These are phyloP conservation scores for Nidularia sp. DNA, from an alignment of 768 basidiomycete species.

Conservation along the genomic window DNA sequence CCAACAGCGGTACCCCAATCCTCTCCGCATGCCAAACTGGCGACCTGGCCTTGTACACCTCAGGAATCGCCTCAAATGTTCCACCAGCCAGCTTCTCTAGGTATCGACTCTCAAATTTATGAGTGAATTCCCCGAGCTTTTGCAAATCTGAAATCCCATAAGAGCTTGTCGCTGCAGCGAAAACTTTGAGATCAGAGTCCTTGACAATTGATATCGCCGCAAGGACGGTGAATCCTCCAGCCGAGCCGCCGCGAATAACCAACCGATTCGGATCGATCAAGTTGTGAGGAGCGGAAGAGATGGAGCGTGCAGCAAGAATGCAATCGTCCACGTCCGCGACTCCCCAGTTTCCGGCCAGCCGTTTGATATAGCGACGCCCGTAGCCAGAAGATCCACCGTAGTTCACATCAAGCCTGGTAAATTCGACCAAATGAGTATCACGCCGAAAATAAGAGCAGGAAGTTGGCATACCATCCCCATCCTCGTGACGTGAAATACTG, in stretches of 20 bases:
- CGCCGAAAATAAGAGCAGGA: not conserved
- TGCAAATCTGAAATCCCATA: constrained; percentile 69
- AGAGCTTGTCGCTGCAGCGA: constrained; percentile 59
- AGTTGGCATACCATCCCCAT: constrained; percentile 58
- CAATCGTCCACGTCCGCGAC: constrained; percentile 69
- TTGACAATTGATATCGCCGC: constrained; percentile 36
- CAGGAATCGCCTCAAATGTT: constrained; percentile 47
- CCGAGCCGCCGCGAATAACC: constrained; percentile 68
- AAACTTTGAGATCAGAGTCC: constrained; percentile 36
- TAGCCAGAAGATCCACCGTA: constrained; percentile 75
- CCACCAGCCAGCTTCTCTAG: constrained; percentile 62
- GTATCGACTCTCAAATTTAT: constrained; percentile 68
- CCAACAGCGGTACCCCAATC: constrained; percentile 62
- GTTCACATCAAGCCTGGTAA: constrained; percentile 64
- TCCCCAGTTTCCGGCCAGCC: constrained; percentile 69
- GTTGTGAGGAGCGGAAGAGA: constrained; percentile 39
- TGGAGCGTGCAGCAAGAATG: constrained; percentile 45
- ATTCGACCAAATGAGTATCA: constrained; percentile 4
- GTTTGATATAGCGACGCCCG: constrained; percentile 61
- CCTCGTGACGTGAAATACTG: constrained; percentile 70
- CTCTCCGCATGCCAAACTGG: constrained; percentile 58
- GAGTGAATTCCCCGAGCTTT: constrained; percentile 54
- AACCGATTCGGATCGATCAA: constrained; percentile 63
- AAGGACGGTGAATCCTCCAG: constrained; percentile 72
- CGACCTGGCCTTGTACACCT: constrained; percentile 56